Conservation (phyloP, 805 yeast species). For the Saccharomycopsis sp. region DNA sequence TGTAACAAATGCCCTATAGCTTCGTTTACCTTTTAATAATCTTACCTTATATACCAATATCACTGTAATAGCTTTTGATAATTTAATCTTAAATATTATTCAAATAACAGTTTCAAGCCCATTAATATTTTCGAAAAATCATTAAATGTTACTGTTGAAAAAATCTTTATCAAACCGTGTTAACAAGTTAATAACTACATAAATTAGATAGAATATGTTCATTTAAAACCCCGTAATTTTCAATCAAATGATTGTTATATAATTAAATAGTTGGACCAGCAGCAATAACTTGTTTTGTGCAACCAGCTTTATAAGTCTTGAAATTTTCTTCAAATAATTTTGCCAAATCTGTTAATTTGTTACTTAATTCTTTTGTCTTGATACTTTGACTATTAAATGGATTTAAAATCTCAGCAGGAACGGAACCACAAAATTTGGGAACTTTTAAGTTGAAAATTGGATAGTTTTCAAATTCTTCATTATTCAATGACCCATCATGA, state of each 20-base stretch:
- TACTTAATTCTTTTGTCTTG: conserved; percentile 5
- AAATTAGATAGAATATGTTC: no score
- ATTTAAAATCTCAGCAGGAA: conserved; percentile 76
- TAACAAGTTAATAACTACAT: not conserved
- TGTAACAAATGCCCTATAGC: no score
- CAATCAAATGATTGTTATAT: no score
- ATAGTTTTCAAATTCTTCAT: conserved; percentile 73
- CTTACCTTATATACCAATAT: no score
- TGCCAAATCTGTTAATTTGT: conserved; percentile 37
- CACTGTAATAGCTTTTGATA: no score
- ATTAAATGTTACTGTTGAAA: no score
- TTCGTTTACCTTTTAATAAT: no score
- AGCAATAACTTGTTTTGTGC: conserved; percentile 77
- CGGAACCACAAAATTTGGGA: conserved; percentile 67
- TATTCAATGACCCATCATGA: conserved; percentile 78
- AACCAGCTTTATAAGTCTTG: conserved; percentile 68
- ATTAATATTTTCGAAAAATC: no score
- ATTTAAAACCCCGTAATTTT: no score
- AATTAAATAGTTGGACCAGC: conserved; percentile 99
- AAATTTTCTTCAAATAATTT: conserved; percentile 77
- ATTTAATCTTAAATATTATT: no score
- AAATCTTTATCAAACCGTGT: not conserved
- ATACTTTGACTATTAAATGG: conserved; percentile 75
- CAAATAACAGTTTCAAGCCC: no score
- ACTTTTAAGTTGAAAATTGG: conserved; percentile 81